These are phyloP conservation scores for Olyra latifolia DNA, from an alignment of 176 grass and related monocot species.

Conservation along the genomic window DNA sequence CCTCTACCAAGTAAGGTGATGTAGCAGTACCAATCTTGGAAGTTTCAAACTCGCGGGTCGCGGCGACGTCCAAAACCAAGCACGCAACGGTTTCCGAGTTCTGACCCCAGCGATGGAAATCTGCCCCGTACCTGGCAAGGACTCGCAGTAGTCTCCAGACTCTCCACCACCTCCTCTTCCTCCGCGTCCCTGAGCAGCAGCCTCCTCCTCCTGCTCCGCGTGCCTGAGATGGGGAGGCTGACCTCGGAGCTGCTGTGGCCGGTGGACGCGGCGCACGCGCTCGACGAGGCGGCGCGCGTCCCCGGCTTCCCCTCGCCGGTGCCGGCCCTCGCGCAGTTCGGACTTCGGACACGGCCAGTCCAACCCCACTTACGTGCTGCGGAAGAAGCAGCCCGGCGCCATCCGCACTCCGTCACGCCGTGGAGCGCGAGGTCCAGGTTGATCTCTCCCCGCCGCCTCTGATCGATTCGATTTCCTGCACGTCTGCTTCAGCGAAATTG, in stretches of 20 bases:
- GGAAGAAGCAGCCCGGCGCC: slow-evolving; percentile 79
- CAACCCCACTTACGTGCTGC: slow-evolving; percentile 89
- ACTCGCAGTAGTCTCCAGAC: no score
- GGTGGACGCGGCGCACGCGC: slow-evolving; percentile 47
- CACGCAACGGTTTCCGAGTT: no score
- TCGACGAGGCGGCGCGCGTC: slow-evolving; percentile 75
- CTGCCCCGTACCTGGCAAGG: no score
- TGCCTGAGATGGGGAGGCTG: slow-evolving; percentile 43
- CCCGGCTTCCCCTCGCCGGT: slow-evolving; percentile 54
- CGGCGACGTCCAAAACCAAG: no score
- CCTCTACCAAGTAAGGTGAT: no score
- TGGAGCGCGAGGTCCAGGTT: slow-evolving; percentile 90
- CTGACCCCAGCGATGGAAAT: no score
- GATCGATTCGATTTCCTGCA: not conserved
- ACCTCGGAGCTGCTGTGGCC: slow-evolving; percentile 67
- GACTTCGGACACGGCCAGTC: slow-evolving; percentile 95
- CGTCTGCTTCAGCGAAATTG: not conserved
- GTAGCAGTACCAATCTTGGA: no score
- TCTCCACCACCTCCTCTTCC: no score
- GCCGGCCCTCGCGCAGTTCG: slow-evolving; percentile 47
- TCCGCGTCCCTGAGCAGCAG: no score
- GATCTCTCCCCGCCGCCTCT: not conserved
- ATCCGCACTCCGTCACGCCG: slow-evolving; percentile 86
- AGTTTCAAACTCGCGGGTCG: no score
- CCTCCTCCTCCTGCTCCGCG: not conserved